Percentiles rank a stretch among this genome's conserved stretches.
Conservation (phyloP, 2,329 filamentous ascomycete genomes). For the Aspergillus glaucus region DNA sequence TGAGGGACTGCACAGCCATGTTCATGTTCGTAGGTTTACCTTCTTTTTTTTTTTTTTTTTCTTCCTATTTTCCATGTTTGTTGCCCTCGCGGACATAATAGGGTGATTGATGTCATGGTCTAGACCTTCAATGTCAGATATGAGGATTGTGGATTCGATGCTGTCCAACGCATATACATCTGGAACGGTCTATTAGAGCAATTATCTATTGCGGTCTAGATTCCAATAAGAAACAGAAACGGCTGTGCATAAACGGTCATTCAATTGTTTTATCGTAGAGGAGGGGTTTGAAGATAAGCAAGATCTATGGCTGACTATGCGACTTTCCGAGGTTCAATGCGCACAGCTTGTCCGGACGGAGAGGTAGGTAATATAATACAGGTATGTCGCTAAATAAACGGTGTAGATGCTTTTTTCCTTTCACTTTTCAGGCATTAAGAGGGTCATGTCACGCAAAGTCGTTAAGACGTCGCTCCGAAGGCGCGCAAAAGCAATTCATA, state of each 20-base stretch:
- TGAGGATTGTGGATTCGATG: too few relatives aligned
- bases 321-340: too few relatives aligned
- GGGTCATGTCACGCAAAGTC: not conserved
- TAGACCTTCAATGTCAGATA: too few relatives aligned
- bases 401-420: not conserved
- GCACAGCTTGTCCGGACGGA: not conserved
- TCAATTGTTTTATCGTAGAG: not conserved
- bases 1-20: too few relatives aligned
- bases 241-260: not conserved
- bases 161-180: too few relatives aligned
- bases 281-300: not conserved
- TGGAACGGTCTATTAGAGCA: too few relatives aligned
- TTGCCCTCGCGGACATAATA: too few relatives aligned
- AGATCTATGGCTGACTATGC: not conserved
- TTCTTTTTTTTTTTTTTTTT: too few relatives aligned
- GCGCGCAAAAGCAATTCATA: slow-evolving; percentile 31
- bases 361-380: slow-evolving; percentile 2
- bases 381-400: not conserved
- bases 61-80: too few relatives aligned
- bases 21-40: too few relatives aligned
- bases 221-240: not conserved
- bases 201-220: not conserved
- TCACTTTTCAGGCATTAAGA: not conserved
- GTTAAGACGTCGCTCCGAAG: slow-evolving; percentile 29
- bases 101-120: too few relatives aligned